Evolutionary conservation across 305 asterid genomes (phyloP).

Genomic region (Fraxinus floribunda): DNA sequence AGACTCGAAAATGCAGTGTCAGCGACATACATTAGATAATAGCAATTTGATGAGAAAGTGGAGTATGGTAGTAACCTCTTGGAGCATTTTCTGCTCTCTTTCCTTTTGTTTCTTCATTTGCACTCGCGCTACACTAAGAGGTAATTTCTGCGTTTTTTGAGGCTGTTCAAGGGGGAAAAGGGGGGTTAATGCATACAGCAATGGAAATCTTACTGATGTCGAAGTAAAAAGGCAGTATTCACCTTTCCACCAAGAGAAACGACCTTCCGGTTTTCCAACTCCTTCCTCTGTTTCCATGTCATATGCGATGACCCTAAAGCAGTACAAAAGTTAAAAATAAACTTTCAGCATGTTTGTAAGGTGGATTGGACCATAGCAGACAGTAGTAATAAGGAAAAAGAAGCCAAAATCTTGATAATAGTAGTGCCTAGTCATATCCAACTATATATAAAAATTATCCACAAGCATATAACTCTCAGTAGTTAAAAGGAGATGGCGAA

Average conservation of each 20-base stretch:
- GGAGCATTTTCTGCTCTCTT: slow-evolving; percentile 56
- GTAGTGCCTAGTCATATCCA: neutral
- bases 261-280: slow-evolving; percentile 72
- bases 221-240: neutral
- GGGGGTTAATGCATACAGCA: neutral
- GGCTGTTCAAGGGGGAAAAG: slow-evolving; percentile 41
- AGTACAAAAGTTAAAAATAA: neutral
- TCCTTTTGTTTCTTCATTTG: slow-evolving; percentile 79
- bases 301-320: slow-evolving; percentile 56
- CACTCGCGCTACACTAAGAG: slow-evolving; percentile 75
- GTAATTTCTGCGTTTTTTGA: slow-evolving; percentile 74
- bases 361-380: neutral
- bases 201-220: neutral
- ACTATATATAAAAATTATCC: neutral
- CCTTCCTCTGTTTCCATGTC: slow-evolving; percentile 86
- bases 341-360: neutral
- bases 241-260: slow-evolving; percentile 95
- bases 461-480: neutral
- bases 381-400: neutral
- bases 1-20: neutral
- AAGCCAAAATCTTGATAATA: neutral
- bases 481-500: neutral
- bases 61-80: slow-evolving; percentile 54
- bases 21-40: neutral
- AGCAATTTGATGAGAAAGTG: neutral